These are phyloP conservation scores for Penicillium longicatenatum DNA, from an alignment of 495 filamentous ascomycete genomes.

Conservation along the genomic window DNA sequence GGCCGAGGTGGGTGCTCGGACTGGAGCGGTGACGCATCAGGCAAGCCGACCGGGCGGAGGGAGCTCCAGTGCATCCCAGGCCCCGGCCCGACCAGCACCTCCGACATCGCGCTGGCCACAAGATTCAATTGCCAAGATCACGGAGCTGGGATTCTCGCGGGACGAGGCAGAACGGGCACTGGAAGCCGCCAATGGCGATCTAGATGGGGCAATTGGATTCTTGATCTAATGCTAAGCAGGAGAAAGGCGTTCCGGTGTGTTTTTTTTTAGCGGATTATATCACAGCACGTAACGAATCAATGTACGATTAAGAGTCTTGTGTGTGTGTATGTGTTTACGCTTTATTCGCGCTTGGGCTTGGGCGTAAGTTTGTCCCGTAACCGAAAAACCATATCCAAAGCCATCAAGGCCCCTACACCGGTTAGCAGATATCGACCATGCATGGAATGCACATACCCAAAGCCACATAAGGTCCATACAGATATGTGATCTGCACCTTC, in stretches of 20 bases:
- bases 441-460: constrained; percentile 56
- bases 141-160: constrained; percentile 76
- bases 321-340: neutral
- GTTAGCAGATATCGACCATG: neutral
- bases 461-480: constrained; percentile 73
- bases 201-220: constrained; percentile 83
- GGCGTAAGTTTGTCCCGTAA: constrained; percentile 36
- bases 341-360: constrained; percentile 41
- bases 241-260: constrained; percentile 12
- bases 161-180: constrained; percentile 78
- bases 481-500: constrained; percentile 57
- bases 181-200: constrained; percentile 79
- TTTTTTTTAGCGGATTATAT: constrained; percentile 29
- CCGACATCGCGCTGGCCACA: constrained; percentile 42
- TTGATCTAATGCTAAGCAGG: constrained; percentile 55
- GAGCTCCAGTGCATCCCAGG: neutral
- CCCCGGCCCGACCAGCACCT: neutral
- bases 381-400: constrained; percentile 54
- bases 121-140: constrained; percentile 61
- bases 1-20: constrained; percentile 77
- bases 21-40: constrained; percentile 76
- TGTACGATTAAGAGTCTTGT: constrained; percentile 23
- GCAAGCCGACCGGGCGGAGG: constrained; percentile 30
- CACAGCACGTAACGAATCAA: constrained; percentile 6
- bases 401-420: constrained; percentile 54